Evolutionary conservation across 441 rosid genomes (phyloP), one percentile per base, ranked within the genome.

Genomic region (Hura crepitans): DNA sequence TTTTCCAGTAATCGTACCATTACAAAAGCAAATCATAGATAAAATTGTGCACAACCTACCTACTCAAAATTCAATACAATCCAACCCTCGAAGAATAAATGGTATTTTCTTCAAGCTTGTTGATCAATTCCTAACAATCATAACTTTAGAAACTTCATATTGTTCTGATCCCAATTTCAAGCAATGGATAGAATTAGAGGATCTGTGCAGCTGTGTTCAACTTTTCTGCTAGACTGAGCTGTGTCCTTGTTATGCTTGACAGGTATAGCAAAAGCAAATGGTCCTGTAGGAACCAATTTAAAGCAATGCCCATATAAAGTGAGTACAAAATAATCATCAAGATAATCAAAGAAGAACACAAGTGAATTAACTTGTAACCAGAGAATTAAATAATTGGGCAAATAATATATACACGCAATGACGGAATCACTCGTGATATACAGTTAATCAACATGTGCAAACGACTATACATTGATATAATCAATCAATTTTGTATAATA

Each of bases 171-270:
- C 71, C 14, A 43, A 43, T 70, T 35, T 63, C 50, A 66, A 65
- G 66, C 11, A 33, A 27, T 47, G 20, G 10, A 62, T 22, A 47
- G 15, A 53, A 62, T 77, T 79, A 91, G 70, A 84, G 85, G 79
- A 90, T 73, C 82, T 94, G 97, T 30, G 99, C 97, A 46, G 99
- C 96, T 4, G 97, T 92, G 82, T 94, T 94, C 78, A 92, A 81
- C 85, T 89, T 94, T 68, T 94, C 97, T 11, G 99, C 99, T 72
- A 92, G 70, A 79, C 91, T 83, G 66, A 94, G 87, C 75, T 90
- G 99, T 71, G 99, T 92, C 82, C 97, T 90, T 15, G 92, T 87
- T 75, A 94, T 89, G 88, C 97, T 92, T 30, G 99, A 85, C 71
- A 94, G 81, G 74, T 92, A 92, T 50, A 94, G 79, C 80, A 94